Conservation (phyloP, 495 filamentous ascomycete genomes). For the Jackrogersella minutella region DNA sequence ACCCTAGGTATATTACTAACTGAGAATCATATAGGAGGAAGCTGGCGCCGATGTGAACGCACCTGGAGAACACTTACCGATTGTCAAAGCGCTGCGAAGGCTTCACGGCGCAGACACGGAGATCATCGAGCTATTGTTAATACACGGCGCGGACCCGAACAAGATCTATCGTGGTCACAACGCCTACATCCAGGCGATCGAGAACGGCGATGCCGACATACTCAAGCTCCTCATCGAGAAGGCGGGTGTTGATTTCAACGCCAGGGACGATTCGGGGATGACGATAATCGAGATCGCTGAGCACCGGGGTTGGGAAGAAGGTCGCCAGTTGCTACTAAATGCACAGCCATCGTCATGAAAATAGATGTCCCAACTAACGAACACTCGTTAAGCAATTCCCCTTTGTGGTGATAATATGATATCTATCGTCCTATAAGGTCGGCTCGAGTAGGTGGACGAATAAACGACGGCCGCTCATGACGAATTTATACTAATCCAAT, state of each 20-base stretch:
- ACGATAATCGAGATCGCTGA: constrained; percentile 50
- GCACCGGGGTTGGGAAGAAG: constrained; percentile 50
- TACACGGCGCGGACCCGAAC: constrained; percentile 62
- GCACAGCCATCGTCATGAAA: neutral
- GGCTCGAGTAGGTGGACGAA: constrained; percentile 5
- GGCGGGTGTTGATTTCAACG: constrained; percentile 52
- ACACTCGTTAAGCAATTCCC: constrained; percentile 1
- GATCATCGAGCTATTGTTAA: constrained; percentile 57
- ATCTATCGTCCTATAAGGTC: constrained; percentile 11
- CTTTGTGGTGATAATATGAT: constrained; percentile 5
- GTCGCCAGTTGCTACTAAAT: constrained; percentile 36
- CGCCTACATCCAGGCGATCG: constrained; percentile 59
- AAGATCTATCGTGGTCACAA: constrained; percentile 64
- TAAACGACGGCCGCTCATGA: constrained; percentile 5
- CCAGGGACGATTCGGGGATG: constrained; percentile 50
- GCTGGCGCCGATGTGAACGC: constrained; percentile 61
- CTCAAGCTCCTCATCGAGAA: constrained; percentile 56
- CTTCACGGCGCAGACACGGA: constrained; percentile 56
- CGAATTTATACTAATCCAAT: neutral
- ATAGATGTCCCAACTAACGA: neutral
- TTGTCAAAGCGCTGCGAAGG: constrained; percentile 62
- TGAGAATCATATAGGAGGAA: constrained; percentile 42
- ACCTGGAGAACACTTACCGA: constrained; percentile 62
- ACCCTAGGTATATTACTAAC: neutral
- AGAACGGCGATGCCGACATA: constrained; percentile 53